Evolutionary conservation across 129 eudicot species (phyloP).

Genomic region (Gnaphalium uliginosum): DNA sequence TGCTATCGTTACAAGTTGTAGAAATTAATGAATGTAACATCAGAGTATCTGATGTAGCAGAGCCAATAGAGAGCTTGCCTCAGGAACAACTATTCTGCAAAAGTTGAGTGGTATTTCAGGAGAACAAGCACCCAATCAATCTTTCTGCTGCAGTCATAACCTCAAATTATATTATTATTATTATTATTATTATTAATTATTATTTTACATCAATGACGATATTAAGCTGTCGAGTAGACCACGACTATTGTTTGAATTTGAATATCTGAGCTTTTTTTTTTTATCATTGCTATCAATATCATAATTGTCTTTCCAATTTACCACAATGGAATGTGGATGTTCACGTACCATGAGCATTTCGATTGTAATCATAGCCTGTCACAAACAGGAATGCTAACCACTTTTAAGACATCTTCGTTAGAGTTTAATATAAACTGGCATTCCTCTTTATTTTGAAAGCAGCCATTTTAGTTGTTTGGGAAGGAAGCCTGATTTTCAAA

Average conservation of each 20-base stretch:
- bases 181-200: background rate
- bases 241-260: background rate
- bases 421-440: background rate
- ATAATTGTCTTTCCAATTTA: background rate
- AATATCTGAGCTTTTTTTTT: background rate
- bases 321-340: background rate
- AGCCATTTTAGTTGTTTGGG: constrained; percentile 15
- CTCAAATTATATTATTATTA: background rate
- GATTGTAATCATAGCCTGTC: constrained; percentile 3
- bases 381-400: background rate
- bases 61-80: background rate
- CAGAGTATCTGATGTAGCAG: background rate
- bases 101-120: background rate
- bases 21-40: background rate
- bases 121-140: background rate
- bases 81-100: background rate
- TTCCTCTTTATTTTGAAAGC: background rate
- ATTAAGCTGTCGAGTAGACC: background rate
- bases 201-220: background rate
- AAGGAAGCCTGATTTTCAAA: constrained; percentile 12
- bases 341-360: background rate
- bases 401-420: background rate
- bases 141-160: background rate
- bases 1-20: background rate
- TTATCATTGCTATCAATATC: background rate